phyloP scores from a whole-genome alignment of 2,329 filamentous ascomycete genomes.

The Epichloe bromicola region DNA sequence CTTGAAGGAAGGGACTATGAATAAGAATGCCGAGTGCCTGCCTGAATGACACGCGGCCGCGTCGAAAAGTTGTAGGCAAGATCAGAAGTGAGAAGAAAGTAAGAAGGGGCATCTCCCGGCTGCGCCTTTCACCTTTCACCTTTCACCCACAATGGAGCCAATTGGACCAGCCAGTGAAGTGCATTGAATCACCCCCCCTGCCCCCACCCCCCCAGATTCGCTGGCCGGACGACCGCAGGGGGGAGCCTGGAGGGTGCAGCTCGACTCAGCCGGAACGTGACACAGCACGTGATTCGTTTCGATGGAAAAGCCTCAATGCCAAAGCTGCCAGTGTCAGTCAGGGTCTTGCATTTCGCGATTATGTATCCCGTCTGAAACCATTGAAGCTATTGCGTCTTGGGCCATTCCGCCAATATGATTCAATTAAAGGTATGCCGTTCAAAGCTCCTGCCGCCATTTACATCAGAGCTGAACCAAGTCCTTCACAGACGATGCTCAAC shows the following conservation, averaged over 20 bases:
- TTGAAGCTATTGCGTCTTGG: slow-evolving; percentile 6
- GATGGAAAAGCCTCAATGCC: neutral
- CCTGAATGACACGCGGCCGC: neutral
- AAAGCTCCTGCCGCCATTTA: neutral
- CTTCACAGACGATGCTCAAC: slow-evolving; percentile 75
- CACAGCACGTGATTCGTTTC: slow-evolving; percentile 1
- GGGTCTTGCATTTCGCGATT: neutral
- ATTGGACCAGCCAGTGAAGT: neutral
- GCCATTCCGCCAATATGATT: slow-evolving; percentile 54
- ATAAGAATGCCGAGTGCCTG: neutral
- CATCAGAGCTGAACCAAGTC: slow-evolving; percentile 6
- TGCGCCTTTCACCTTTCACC: neutral
- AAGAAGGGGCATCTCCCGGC: slow-evolving; percentile 1
- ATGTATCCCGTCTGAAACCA: neutral
- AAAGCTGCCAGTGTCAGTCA: neutral
- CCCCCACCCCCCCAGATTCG: slow-evolving; percentile 11
- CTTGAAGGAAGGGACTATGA: neutral
- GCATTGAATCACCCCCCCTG: slow-evolving; percentile 6
- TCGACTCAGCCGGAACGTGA: neutral
- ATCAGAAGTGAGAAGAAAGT: slow-evolving; percentile 2
- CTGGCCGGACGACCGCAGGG: slow-evolving; percentile 19
- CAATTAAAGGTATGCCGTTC: slow-evolving; percentile 58
- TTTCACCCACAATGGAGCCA: neutral
- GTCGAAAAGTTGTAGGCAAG: slow-evolving; percentile 1
- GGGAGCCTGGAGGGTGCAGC: neutral